Evolutionary conservation across 2,329 filamentous ascomycete species (phyloP), one percentile per base, ranked within the genome.

Genomic region (Aspergillus jensenii): DNA sequence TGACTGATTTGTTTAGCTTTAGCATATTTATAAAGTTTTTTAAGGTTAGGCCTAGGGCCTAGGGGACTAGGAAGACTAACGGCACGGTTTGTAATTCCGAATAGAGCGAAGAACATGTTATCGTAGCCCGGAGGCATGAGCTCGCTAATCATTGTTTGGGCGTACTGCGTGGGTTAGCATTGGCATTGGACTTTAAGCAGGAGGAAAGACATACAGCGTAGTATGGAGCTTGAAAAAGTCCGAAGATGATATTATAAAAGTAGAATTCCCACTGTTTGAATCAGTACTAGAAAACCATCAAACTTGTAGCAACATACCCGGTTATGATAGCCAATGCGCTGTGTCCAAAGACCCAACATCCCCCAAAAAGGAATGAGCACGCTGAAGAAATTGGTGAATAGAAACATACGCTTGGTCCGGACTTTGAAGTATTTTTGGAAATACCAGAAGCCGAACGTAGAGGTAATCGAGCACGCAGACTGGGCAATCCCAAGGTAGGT

Each of bases 61-160:
- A 14, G 9, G n/a, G 9, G 46, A 7, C 17, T n/a, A 17, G 17
- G 17, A n/a, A 31, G 19, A 68, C 74, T 65, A 65, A 77, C 76
- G 33, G 74, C 74, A 14, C 76, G 73, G 57, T 78, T 78, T 1
- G 76, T 78, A 44, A 78, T 78, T 4, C 76, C 75, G 56, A 78
- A 77, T 3, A 78, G 62, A 2, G 74, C 74, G 37, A 78, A 78
- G 59, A 78, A 78, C 74, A 78, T 78, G 19, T 78, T 77, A 56
- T 78, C 75, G 47, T 76, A 78, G 14, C 76, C 75, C 14, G 68
- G 66, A 2, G 75, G 76, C 62, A 76, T 78, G 14, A 78, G 67
- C 41, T 78, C 75, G 46, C 74, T 76, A 56, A 78, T 76, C 76
- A 78, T 78, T 2, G 75, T 78, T 68, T 78, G 75, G 12, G 75